Base-by-base conservation (phyloP, 495 filamentous ascomycete species). In the Penicillium steckii region DNA sequence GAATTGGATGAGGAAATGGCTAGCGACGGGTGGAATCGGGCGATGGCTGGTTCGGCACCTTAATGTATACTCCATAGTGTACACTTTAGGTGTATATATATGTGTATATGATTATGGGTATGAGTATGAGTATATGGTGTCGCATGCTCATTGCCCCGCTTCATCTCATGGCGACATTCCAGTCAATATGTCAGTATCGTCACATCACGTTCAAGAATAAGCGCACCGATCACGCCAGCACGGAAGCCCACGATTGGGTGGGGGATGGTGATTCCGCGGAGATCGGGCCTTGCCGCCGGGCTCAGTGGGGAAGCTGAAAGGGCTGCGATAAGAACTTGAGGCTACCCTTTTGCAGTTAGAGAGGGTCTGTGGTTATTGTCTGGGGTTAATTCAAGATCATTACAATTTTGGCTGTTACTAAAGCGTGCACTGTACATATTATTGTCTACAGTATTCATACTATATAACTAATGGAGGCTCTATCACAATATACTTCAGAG, bases 11-110 rank as follows among this genome's bases (percentile, higher is more conserved):
- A 72, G 35, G 52, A 47, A 19, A 38, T 43, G 42, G 49, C 23
- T 48, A 50, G 26, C 33, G 25, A 25, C 15, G 49, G 38, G 55
- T 50, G 45, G 24, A 56, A 44, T 33, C 60, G 59, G 52, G 46
- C 56, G 52, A 64, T 67, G 60, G 64, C 68, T 24, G 71, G 68
- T 52, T 73, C 70, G 43, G 71, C 68, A 24, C 68, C 68, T 8
- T 69, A 65, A 30, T 19, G 9, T 1, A 22, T n/a, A n/a, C n/a
- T n/a, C n/a, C n/a, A n/a, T n/a, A n/a, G n/a, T n/a, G n/a, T n/a
- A n/a, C n/a, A n/a, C n/a, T n/a, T n/a, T n/a, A n/a, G n/a, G n/a
- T n/a, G n/a, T n/a, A n/a, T n/a, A n/a, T n/a, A n/a, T n/a, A n/a
- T n/a, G n/a, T n/a, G n/a, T n/a, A n/a, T n/a, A n/a, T n/a, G n/a